phyloP scores from a whole-genome alignment of 225 moss, liverwort and hornwort genomes.

The Straminergon stramineum region DNA sequence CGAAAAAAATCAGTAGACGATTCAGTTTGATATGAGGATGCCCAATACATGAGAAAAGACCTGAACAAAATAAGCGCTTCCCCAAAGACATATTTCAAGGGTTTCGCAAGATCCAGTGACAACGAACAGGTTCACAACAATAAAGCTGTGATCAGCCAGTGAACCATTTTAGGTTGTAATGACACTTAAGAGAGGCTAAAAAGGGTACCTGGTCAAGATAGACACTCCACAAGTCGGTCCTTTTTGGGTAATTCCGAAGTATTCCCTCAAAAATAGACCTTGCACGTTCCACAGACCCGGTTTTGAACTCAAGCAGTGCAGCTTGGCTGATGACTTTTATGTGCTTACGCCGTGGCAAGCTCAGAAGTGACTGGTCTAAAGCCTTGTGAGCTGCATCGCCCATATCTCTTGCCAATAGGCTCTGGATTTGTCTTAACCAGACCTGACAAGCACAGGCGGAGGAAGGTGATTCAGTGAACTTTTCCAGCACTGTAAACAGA shows the following conservation, averaged over 20 bases:
- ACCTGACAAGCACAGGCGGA: slow-evolving; percentile 34
- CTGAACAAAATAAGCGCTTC: not conserved
- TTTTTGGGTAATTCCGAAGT: slow-evolving; percentile 77
- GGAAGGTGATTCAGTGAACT: not conserved
- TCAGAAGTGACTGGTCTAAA: slow-evolving; percentile 76
- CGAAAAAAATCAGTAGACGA: not conserved
- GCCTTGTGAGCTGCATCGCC: slow-evolving; percentile 57
- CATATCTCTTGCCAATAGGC: slow-evolving; percentile 54
- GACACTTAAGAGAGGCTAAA: not conserved
- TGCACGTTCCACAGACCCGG: slow-evolving; percentile 78
- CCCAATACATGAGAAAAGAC: not conserved
- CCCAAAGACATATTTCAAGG: not conserved
- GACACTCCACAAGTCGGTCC: slow-evolving; percentile 90
- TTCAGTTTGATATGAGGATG: not conserved
- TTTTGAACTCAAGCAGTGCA: slow-evolving; percentile 84
- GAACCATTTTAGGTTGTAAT: not conserved
- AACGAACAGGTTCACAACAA: not conserved
- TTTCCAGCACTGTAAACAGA: not conserved
- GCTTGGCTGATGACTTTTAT: slow-evolving; percentile 81
- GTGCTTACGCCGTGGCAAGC: slow-evolving; percentile 83
- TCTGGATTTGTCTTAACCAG: slow-evolving; percentile 75
- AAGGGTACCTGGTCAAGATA: slow-evolving; percentile 84
- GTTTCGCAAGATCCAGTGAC: not conserved
- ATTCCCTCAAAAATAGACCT: slow-evolving; percentile 90
- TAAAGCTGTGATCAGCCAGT: not conserved